These are phyloP conservation scores for Lentithecium fluviatile DNA, from an alignment of 495 filamentous ascomycete species.

Conservation along the genomic window DNA sequence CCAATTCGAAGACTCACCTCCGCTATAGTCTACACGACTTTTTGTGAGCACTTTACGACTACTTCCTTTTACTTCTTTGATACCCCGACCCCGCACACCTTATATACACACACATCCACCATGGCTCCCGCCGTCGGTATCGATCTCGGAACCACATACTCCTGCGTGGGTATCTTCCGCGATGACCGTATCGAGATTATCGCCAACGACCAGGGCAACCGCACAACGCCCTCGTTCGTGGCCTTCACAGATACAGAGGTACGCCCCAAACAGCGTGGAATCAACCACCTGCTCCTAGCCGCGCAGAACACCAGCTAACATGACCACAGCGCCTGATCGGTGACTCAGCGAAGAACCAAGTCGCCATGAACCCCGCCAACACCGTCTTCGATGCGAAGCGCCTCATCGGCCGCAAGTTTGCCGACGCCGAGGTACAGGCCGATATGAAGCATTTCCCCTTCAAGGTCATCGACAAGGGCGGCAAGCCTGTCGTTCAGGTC, in stretches of 20 bases:
- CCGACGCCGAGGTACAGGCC: slow-evolving; percentile 91
- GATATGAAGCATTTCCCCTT: slow-evolving; percentile 98
- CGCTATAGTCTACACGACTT: slow-evolving; percentile 13
- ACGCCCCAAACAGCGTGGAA: slow-evolving; percentile 21
- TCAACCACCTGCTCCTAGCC: too few relatives aligned
- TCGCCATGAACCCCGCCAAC: slow-evolving; percentile 98
- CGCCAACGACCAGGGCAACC: slow-evolving; percentile 60
- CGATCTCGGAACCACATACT: slow-evolving; percentile 98
- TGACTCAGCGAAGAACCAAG: slow-evolving; percentile 98
- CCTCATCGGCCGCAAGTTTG: slow-evolving; percentile 98
- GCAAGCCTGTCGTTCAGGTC: slow-evolving; percentile 97
- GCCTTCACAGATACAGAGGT: slow-evolving; percentile 93
- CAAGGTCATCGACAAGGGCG: slow-evolving; percentile 93
- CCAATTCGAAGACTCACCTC: slow-evolving; percentile 11
- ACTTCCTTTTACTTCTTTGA: slow-evolving; percentile 20
- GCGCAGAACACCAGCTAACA: neutral
- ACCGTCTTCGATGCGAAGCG: slow-evolving; percentile 99
- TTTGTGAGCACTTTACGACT: slow-evolving; percentile 23
- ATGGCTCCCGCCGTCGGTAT: slow-evolving; percentile 97
- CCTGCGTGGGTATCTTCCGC: slow-evolving; percentile 66
- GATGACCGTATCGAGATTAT: slow-evolving; percentile 17
- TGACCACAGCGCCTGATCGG: slow-evolving; percentile 76
- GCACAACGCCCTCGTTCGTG: slow-evolving; percentile 95
- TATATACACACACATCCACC: slow-evolving; percentile 46
- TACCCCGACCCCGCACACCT: slow-evolving; percentile 22